These are phyloP conservation scores for Kappamyces sp. DNA, from an alignment of 192 early-diverging fungal species.

Conservation along the genomic window DNA sequence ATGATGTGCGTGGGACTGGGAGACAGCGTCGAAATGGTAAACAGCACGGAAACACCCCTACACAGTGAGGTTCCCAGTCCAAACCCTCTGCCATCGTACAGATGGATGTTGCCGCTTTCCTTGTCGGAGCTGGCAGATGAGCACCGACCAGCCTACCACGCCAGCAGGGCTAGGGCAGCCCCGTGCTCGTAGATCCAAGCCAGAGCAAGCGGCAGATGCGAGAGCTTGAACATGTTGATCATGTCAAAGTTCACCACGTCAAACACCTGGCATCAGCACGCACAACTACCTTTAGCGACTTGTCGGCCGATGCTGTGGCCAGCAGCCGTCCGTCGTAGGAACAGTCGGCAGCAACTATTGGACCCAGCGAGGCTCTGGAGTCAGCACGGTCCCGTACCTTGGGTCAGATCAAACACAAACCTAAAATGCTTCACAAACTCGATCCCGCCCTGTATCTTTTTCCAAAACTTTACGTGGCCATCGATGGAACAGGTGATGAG, in stretches of 20 bases:
- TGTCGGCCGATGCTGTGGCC: conserved; percentile 78
- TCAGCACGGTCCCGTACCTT: no score
- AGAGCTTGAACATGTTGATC: conserved; percentile 88
- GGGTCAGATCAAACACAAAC: no score
- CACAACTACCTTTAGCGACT: conserved; percentile 66
- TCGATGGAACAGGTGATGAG: conserved; percentile 90
- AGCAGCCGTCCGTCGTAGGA: conserved; percentile 69
- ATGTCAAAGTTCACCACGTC: conserved; percentile 98
- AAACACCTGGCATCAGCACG: conserved; percentile 33
- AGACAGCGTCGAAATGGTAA: conserved; percentile 62
- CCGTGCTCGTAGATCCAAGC: conserved; percentile 83
- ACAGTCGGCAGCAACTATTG: conserved; percentile 40
- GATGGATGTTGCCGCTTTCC: conserved; percentile 60
- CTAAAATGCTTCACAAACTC: conserved; percentile 98
- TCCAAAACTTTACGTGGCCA: conserved; percentile 99
- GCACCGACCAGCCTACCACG: conserved; percentile 48
- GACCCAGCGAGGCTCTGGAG: conserved; percentile 67
- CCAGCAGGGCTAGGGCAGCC: conserved; percentile 78
- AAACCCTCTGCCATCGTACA: conserved; percentile 65
- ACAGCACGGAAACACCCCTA: conserved; percentile 59
- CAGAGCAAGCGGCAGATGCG: conserved; percentile 66
- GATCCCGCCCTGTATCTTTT: conserved; percentile 83
- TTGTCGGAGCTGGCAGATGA: conserved; percentile 62
- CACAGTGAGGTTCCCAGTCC: not conserved
- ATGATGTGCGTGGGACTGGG: conserved; percentile 69